Evolutionary conservation across 108 stramenopile genomes (phyloP), one percentile per base, ranked within the genome.

Genomic region (Asterionellopsis glacialis): DNA sequence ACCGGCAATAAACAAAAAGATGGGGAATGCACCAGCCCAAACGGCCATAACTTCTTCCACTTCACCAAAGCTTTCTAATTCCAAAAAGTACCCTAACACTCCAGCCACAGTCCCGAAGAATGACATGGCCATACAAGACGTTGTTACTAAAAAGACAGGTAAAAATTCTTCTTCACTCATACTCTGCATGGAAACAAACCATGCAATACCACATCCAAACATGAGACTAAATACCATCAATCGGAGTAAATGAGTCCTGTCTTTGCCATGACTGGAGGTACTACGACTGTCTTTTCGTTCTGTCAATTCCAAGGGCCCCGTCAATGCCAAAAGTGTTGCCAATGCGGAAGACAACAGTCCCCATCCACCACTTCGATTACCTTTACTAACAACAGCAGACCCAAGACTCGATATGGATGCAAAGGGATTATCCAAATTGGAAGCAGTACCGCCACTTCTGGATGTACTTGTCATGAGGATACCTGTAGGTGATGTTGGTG

Each of bases 181-280:
- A 27, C 80, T 75, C 45, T 87, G 76, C 57, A 87, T 61, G 12
- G 79, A 74, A 16, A 91, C 73, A 57, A 91, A 91, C 84, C 85
- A 91, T 10, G 89, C 61, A 44, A 91, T 65, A 14, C 89, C 89
- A 53, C 82, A 87, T 13, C 85, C 89, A 57, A 91, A 87, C 70
- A 87, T 69, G 10, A 85, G 43, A 24, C 85, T 82, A 66, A 91
- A 91, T 22, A 83, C 76, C 84, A 87, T 91, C 47, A 84, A 28
- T 9, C 89, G 85, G 42, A 91, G 72, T 4, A 91, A 55, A 33
- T 85, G 67, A 10, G 61, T 70, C 41, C 72, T 64, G 41, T 91
- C 89, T 67, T 73, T 85, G 43, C 73, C 61, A n/a, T 84, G 83
- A 0, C 83, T 73, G n/a, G n/a, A n/a, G n/a, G n/a, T n/a, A n/a